A percentile compares a stretch with the other conserved stretches of the same genome.
These are phyloP conservation scores for Spatholobus suberectus DNA, from an alignment of 306 rosid genomes.

Conservation along the genomic window DNA sequence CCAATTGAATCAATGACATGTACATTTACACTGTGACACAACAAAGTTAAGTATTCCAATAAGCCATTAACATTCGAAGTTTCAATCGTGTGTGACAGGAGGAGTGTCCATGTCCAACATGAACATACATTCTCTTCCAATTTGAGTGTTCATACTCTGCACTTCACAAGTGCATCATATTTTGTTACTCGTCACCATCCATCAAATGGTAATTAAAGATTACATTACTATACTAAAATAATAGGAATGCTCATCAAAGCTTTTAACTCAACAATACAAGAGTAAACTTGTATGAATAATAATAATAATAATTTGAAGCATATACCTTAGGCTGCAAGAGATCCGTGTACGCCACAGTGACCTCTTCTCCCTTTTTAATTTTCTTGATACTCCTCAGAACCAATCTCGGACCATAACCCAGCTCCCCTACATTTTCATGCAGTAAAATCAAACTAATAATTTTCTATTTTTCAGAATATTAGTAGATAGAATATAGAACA, in stretches of 20 bases:
- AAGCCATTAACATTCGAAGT: too few relatives aligned
- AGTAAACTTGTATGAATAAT: background rate
- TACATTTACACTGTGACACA: background rate
- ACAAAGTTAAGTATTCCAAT: too few relatives aligned
- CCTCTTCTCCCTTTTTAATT: slow-evolving; percentile 70
- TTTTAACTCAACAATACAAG: background rate
- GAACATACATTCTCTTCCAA: background rate
- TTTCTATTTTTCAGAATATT: background rate
- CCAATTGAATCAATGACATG: background rate
- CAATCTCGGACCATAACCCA: slow-evolving; percentile 66
- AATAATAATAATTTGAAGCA: too few relatives aligned
- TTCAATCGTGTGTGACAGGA: too few relatives aligned
- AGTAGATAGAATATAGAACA: too few relatives aligned
- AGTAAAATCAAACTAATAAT: background rate
- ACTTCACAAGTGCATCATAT: slow-evolving; percentile 10
- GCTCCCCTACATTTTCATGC: slow-evolving; percentile 32
- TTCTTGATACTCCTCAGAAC: slow-evolving; percentile 76
- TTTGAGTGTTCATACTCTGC: background rate
- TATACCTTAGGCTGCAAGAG: slow-evolving; percentile 84
- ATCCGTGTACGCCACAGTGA: slow-evolving; percentile 79
- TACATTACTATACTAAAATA: too few relatives aligned
- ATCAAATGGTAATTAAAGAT: slow-evolving; percentile 6
- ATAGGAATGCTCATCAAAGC: background rate
- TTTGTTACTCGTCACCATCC: background rate
- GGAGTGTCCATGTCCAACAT: background rate